Evolutionary conservation across 169 alveolate species (phyloP), one percentile per base, ranked within the genome.

Genomic region (Plasmodium knowlesi): DNA sequence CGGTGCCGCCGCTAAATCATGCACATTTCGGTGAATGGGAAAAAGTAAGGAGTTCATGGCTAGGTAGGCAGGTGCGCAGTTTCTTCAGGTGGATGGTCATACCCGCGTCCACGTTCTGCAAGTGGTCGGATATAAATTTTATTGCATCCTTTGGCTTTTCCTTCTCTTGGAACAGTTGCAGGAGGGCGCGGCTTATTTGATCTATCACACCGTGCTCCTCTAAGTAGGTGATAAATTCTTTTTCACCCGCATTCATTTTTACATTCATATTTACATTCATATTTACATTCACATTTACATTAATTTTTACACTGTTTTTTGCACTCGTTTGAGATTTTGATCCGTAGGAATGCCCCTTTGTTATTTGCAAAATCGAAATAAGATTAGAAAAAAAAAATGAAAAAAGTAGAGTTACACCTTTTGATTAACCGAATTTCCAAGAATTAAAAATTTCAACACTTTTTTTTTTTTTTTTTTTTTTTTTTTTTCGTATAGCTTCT

Each of bases 81-180:
- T 22, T 50, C 12, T 50, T 50, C 61, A 50, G 19, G 25, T 16
- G 16, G 34, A 80, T 46, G 61, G 43, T 28, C 32, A 81, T 34
- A 88, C 94, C 94, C 61, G 41, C 43, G 19, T 53, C 83, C 32
- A 61, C 73, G 28, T 43, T 53, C 14, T 41, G 43, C 54, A 78
- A 28, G 79, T 88, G 28, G 22, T 79, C 89, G 71, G 90, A 80
- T 78, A 88, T 88, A 46, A 54, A 88, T 70, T 73, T 61, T 14
- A 88, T 88, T 0, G 90, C 94, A 5, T 88, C 90, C 6, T 37
- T 12, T 79, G 94, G 94, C 73, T 53, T 88, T 88, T 88, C 94
- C 72, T 76, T 78, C 82, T 88, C 90, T 41, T 88, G 76, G 70
- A 54, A 88, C 25, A 88, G 72, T 78, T 88, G 71, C 73, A 88